Percentiles rank a stretch among this genome's conserved stretches.
phyloP scores from a whole-genome alignment of 768 basidiomycete species.

The Tephrocybe sp. region DNA sequence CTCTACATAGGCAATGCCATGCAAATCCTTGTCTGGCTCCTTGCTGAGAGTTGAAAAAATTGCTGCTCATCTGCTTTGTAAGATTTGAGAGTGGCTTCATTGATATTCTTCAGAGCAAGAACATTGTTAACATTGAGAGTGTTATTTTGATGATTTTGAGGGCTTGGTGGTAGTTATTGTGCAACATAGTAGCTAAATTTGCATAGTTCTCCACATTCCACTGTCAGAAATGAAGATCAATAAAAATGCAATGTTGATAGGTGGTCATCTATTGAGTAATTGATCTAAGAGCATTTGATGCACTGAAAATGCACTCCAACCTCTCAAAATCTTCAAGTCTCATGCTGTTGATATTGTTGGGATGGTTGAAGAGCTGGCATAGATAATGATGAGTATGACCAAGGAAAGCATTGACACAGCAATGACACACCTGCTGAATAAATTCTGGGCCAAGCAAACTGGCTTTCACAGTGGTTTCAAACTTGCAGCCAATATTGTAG shows the following conservation, averaged over 20 bases:
- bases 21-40: conserved; percentile 26
- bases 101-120: background rate
- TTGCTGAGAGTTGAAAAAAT: conserved; percentile 26
- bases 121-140: conserved; percentile 12
- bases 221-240: conserved; percentile 30
- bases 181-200: conserved; percentile 23
- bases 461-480: conserved; percentile 14
- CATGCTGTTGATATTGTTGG: conserved; percentile 24
- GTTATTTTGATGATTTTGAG: conserved; percentile 23
- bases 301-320: conserved; percentile 29
- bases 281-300: conserved; percentile 27
- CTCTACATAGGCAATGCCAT: conserved; percentile 31
- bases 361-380: conserved; percentile 34
- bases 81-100: background rate
- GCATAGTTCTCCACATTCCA: conserved; percentile 36
- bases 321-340: conserved; percentile 37
- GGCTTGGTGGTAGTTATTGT: conserved; percentile 31
- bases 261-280: conserved; percentile 25
- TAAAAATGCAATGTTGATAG: conserved; percentile 26
- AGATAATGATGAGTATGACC: conserved; percentile 32
- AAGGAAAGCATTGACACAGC: conserved; percentile 30
- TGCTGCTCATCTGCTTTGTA: conserved; percentile 20
- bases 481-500: conserved; percentile 30
- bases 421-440: background rate
- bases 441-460: conserved; percentile 16